phyloP scores from a whole-genome alignment of 75 land plant genomes.

The Ceratopteris richardii region DNA sequence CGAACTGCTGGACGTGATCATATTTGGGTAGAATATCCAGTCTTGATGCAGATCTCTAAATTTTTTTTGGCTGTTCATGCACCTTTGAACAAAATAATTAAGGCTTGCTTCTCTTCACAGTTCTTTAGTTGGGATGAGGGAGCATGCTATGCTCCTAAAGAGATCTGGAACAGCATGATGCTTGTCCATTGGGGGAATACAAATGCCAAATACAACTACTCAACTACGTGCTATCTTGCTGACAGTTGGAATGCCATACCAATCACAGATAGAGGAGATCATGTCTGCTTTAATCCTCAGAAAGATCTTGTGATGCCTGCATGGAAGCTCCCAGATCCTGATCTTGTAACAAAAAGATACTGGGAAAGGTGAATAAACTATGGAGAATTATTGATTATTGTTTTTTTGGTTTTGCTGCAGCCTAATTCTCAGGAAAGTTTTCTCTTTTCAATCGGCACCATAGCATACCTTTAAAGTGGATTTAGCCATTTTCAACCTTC shows the following conservation, averaged over 20 bases:
- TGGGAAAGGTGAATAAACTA: conserved; percentile 59
- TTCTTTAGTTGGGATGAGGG: conserved; percentile 99
- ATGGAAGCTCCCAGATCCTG: conserved; percentile 75
- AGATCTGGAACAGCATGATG: conserved; percentile 97
- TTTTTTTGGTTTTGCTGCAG: background rate
- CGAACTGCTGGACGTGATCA: conserved; percentile 82
- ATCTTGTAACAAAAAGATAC: conserved; percentile 27
- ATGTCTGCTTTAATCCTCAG: conserved; percentile 82
- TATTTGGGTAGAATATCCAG: conserved; percentile 70
- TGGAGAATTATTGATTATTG: background rate
- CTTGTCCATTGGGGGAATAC: conserved; percentile 97
- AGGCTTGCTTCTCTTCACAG: conserved; percentile 22
- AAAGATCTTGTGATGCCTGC: conserved; percentile 96
- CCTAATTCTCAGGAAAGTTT: no score
- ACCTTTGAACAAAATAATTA: no score
- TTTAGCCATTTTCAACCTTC: no score
- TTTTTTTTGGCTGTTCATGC: background rate
- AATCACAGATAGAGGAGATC: conserved; percentile 53
- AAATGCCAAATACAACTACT: conserved; percentile 74
- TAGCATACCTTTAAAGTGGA: no score
- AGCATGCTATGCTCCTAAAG: conserved; percentile 97
- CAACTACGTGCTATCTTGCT: conserved; percentile 80
- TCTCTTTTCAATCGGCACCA: no score
- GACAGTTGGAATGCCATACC: conserved; percentile 84
- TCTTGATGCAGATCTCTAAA: background rate